Conservation (phyloP, 257 asterid species). For the Fraxinus excelsior region DNA sequence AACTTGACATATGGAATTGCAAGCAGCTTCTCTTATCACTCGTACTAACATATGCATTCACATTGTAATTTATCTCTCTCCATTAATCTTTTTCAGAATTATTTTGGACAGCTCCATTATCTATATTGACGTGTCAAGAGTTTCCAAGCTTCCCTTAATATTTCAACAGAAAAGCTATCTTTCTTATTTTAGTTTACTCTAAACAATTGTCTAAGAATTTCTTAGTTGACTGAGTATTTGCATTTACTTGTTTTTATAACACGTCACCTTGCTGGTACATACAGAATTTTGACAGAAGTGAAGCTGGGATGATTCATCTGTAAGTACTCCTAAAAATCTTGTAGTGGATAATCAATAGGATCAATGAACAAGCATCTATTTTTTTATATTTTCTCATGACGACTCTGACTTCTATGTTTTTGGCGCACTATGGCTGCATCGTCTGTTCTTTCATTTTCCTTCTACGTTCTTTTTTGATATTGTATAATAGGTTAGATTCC, state of each 20-base stretch:
- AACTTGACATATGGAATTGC: conserved; percentile 94
- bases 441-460: background rate
- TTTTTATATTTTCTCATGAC: background rate
- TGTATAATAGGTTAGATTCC: conserved; percentile 4
- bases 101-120: background rate
- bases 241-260: conserved; percentile 37
- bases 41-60: conserved; percentile 85
- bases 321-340: conserved; percentile 40
- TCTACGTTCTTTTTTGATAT: background rate
- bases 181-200: conserved; percentile 7
- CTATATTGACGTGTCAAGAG: background rate
- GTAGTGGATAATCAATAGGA: background rate
- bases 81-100: background rate
- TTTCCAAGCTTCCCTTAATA: conserved; percentile 9
- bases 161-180: background rate
- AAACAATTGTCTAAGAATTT: conserved; percentile 19
- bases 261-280: conserved; percentile 93
- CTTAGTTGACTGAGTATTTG: conserved; percentile 14
- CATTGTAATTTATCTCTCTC: conserved; percentile 42
- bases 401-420: background rate
- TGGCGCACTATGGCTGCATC: too few species aligned
- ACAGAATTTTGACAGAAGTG: conserved; percentile 58
- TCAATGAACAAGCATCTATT: background rate
- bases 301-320: conserved; percentile 88
- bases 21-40: conserved; percentile 91